phyloP scores from a whole-genome alignment of 768 basidiomycete genomes.

The Rhizopogon salebrosus region DNA sequence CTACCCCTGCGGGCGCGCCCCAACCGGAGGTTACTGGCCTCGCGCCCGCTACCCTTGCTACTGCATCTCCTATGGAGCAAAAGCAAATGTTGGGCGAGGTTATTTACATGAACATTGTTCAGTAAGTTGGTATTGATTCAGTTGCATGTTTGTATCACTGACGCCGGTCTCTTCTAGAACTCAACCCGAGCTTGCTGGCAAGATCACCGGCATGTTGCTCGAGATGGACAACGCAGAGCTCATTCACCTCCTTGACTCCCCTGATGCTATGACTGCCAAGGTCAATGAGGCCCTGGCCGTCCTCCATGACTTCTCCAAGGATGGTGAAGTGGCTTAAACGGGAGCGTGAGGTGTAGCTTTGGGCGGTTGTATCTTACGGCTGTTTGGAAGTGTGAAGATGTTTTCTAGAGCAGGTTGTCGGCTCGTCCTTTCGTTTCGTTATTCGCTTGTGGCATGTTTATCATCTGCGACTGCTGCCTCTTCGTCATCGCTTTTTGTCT shows the following conservation, averaged over 20 bases:
- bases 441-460: constrained; percentile 29
- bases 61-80: constrained; percentile 73
- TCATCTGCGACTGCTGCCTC: constrained; percentile 34
- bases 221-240: constrained; percentile 99
- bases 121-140: constrained; percentile 41
- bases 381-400: constrained; percentile 9
- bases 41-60: constrained; percentile 56
- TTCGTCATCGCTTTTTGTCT: constrained; percentile 30
- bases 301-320: constrained; percentile 74
- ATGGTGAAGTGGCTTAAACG: constrained; percentile 17
- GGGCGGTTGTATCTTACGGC: constrained; percentile 1
- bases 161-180: constrained; percentile 37
- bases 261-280: constrained; percentile 82
- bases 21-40: constrained; percentile 50
- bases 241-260: constrained; percentile 78
- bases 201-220: constrained; percentile 97
- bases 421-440: constrained; percentile 49
- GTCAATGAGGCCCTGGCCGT: constrained; percentile 88
- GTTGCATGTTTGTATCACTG: constrained; percentile 2
- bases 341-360: constrained; percentile 1
- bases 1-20: constrained; percentile 34
- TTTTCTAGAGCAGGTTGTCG: constrained; percentile 33
- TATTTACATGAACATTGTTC: constrained; percentile 85
- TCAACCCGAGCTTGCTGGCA: constrained; percentile 93
- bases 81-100: constrained; percentile 99